Evolutionary conservation across 179 eudicot species (phyloP).

Genomic region (Beta lomatogona): DNA sequence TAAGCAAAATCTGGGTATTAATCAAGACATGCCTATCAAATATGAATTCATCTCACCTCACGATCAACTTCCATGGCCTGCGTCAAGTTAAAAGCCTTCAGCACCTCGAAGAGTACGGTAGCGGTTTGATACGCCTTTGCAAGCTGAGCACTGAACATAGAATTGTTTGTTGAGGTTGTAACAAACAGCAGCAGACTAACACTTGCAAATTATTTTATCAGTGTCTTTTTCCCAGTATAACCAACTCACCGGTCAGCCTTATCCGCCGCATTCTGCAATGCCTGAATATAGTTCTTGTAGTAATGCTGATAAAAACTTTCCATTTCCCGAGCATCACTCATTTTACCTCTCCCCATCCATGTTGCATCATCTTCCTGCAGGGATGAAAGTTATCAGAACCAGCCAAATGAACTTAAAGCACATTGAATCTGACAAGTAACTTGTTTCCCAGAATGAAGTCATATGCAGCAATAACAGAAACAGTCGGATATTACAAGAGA

Average conservation of each 20-base stretch:
- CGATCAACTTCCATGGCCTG: constrained; percentile 92
- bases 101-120: constrained; percentile 96
- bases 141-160: constrained; percentile 81
- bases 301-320: constrained; percentile 99
- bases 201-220: not conserved
- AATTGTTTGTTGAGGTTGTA: constrained; percentile 19
- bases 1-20: not conserved
- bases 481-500: not conserved
- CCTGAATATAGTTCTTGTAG: constrained; percentile 95
- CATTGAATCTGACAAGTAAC: not conserved
- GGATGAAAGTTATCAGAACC: not conserved
- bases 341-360: constrained; percentile 83
- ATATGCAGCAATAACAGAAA: not conserved
- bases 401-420: not conserved
- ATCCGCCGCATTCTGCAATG: constrained; percentile 94
- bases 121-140: constrained; percentile 99
- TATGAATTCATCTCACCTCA: constrained; percentile 56
- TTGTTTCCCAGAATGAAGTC: not conserved
- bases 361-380: constrained; percentile 97
- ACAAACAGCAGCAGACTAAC: constrained; percentile 3
- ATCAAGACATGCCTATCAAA: not conserved
- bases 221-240: not conserved
- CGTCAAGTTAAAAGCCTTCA: constrained; percentile 93
- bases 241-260: constrained; percentile 92
- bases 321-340: constrained; percentile 99